Conservation (phyloP, 2,329 filamentous ascomycete genomes). For the Ophiostoma pallidulum region DNA sequence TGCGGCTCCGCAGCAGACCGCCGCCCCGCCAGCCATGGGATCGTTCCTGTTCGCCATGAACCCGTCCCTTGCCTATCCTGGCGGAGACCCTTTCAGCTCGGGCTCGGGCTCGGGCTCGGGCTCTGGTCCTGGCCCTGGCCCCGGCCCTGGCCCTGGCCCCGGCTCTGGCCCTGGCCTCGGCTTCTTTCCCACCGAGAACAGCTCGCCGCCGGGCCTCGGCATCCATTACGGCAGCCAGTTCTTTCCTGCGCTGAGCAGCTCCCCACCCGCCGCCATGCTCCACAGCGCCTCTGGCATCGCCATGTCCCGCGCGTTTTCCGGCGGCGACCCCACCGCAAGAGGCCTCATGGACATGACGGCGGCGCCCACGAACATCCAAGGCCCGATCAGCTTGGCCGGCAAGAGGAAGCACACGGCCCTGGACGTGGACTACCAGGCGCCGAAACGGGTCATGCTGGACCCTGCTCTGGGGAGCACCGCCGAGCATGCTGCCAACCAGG, state of each 20-base stretch:
- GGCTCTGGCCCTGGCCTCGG: neutral
- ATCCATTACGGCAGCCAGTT: neutral
- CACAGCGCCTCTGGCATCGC: too few species aligned
- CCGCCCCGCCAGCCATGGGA: neutral
- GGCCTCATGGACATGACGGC: neutral
- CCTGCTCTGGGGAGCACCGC: neutral
- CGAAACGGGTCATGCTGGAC: neutral
- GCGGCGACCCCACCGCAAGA: neutral
- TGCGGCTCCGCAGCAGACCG: neutral
- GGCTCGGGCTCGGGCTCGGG: neutral
- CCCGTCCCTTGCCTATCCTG: neutral
- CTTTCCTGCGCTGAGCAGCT: neutral
- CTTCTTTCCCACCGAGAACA: neutral
- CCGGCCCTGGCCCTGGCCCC: neutral
- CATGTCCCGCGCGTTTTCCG: neutral
- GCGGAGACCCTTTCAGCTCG: neutral
- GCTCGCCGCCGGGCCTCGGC: neutral
- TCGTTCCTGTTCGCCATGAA: neutral
- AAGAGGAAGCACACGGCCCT: conserved; percentile 2
- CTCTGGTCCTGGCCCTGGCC: neutral
- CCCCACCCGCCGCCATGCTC: too few species aligned
- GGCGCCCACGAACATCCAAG: neutral
- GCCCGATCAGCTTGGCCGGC: neutral
- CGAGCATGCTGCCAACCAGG: neutral
- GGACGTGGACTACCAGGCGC: neutral